Conservation (phyloP, 2,329 filamentous ascomycete genomes). For the Cryoendolithus antarcticus region DNA sequence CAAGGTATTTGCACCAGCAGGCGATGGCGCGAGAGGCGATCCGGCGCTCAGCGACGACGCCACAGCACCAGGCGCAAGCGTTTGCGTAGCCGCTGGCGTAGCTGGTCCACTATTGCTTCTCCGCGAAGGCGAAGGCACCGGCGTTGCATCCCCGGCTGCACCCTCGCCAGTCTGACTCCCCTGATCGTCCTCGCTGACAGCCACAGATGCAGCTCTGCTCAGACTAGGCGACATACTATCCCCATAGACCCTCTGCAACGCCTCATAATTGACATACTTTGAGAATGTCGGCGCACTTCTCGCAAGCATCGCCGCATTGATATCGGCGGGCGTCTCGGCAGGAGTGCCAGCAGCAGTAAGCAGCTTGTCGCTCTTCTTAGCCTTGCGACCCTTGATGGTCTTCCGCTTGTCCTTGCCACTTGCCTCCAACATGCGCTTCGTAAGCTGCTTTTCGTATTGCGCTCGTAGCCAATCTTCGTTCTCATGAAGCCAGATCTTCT, state of each 20-base stretch:
- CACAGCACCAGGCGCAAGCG: too few species aligned
- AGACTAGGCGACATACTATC: constrained; percentile 6
- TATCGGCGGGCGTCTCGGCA: constrained; percentile 32
- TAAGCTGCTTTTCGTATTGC: constrained; percentile 72
- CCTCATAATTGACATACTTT: constrained; percentile 35
- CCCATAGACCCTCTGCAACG: constrained; percentile 29
- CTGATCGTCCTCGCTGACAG: neutral
- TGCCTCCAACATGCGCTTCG: constrained; percentile 52
- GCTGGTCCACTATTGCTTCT: too few species aligned
- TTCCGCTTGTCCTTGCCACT: constrained; percentile 29
- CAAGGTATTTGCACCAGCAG: neutral
- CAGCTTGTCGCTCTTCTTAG: constrained; percentile 30
- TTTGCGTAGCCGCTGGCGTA: too few species aligned
- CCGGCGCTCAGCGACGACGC: too few species aligned
- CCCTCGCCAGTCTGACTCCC: too few species aligned
- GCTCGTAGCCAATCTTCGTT: constrained; percentile 88
- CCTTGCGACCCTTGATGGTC: constrained; percentile 30
- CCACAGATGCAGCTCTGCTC: constrained; percentile 6
- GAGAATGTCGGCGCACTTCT: constrained; percentile 31
- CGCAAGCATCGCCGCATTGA: constrained; percentile 33
- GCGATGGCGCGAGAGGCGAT: too few species aligned
- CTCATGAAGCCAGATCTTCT: constrained; percentile 85
- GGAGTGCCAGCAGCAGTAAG: constrained; percentile 30
- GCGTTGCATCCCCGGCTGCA: too few species aligned
- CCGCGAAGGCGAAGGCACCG: too few species aligned